These are phyloP conservation scores for Exophiala sp. DNA, from an alignment of 2,329 filamentous ascomycete genomes.

Conservation along the genomic window DNA sequence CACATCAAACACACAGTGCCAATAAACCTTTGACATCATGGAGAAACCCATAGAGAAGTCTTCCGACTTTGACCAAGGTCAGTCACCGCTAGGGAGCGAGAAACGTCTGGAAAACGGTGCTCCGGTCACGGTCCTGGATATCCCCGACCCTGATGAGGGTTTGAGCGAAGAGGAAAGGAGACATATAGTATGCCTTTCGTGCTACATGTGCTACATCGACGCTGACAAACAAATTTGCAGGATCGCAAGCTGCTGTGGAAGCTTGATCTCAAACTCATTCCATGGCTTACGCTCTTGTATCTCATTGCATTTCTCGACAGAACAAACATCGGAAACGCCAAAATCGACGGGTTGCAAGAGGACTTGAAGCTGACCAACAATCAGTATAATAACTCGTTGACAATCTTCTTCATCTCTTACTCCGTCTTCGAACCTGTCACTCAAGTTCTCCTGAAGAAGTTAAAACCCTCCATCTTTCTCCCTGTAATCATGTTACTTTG, in stretches of 20 bases:
- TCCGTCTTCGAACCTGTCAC: slow-evolving; percentile 70
- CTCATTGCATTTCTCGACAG: slow-evolving; percentile 34
- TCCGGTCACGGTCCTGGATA: slow-evolving; percentile 10
- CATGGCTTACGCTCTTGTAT: slow-evolving; percentile 47
- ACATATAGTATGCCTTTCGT: slow-evolving; percentile 50
- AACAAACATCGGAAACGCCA: slow-evolving; percentile 75
- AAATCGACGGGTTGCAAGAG: slow-evolving; percentile 52
- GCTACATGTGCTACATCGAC: no score
- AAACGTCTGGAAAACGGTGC: slow-evolving; percentile 17
- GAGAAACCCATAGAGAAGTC: no score
- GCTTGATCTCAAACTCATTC: slow-evolving; percentile 44
- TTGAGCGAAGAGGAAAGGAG: slow-evolving; percentile 61
- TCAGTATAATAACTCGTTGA: slow-evolving; percentile 70
- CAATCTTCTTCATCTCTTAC: slow-evolving; percentile 85
- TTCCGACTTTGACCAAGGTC: not conserved
- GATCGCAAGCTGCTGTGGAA: slow-evolving; percentile 45
- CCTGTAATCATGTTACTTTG: no score
- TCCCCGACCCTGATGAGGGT: slow-evolving; percentile 60
- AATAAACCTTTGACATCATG: no score
- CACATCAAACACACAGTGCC: no score
- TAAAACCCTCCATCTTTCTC: slow-evolving; percentile 68
- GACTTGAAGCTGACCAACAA: slow-evolving; percentile 61
- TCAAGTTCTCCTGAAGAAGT: slow-evolving; percentile 73
- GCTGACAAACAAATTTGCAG: slow-evolving; percentile 28
- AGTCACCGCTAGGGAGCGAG: slow-evolving; percentile 11